Evolutionary conservation across 805 yeast species (phyloP).

Genomic region (Monosporozyma aerobia): DNA sequence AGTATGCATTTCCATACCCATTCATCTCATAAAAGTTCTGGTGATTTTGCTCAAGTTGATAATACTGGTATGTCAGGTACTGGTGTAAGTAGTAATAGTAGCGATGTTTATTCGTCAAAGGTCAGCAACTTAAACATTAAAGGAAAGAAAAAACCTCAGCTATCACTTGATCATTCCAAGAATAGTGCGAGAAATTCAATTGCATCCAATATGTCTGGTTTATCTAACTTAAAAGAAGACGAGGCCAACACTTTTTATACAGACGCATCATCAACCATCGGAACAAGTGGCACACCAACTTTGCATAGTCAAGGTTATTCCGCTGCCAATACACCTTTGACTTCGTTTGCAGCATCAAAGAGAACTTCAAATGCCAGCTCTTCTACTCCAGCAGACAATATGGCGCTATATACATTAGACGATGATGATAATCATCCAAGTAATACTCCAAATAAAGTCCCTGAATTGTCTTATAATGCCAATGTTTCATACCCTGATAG

Average conservation of each 20-base stretch:
- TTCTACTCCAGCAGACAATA: slow-evolving; percentile 2
- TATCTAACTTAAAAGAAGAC: background rate
- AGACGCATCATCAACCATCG: background rate
- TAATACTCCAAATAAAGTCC: background rate
- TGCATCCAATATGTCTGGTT: background rate
- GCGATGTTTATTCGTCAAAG: background rate
- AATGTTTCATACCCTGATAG: background rate
- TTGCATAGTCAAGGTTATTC: background rate
- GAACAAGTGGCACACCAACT: background rate
- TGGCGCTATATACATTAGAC: slow-evolving; percentile 4
- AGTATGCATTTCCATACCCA: background rate
- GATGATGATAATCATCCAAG: background rate
- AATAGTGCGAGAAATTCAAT: slow-evolving; percentile 1
- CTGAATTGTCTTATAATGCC: background rate
- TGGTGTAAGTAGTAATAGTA: background rate
- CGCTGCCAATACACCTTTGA: background rate
- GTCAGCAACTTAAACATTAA: background rate
- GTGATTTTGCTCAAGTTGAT: background rate
- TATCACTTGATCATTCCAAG: background rate
- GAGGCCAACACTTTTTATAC: background rate
- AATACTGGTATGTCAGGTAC: background rate
- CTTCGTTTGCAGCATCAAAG: background rate
- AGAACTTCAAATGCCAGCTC: background rate
- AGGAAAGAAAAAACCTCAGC: background rate
- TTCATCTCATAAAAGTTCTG: background rate